A percentile compares a stretch with the other conserved stretches of the same genome.
These are phyloP conservation scores for Hortiboletus flavorubellus DNA, from an alignment of 768 basidiomycete species.

Conservation along the genomic window DNA sequence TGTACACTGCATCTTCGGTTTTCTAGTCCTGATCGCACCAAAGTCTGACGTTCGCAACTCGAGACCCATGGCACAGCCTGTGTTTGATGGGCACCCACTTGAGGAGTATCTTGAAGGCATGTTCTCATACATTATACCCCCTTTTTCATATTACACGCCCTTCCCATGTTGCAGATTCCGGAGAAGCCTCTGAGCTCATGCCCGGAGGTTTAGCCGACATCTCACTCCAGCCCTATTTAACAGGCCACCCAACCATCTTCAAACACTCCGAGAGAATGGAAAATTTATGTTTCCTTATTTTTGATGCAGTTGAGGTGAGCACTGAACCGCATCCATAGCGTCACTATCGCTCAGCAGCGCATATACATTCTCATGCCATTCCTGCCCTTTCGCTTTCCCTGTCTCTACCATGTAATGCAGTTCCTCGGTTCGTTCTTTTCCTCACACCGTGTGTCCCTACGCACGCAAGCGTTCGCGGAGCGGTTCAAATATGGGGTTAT, in stretches of 20 bases:
- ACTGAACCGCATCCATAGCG: constrained; percentile 9
- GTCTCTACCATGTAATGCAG: constrained; percentile 27
- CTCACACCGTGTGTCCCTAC: constrained; percentile 33
- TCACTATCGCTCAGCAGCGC: constrained; percentile 10
- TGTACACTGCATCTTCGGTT: constrained; percentile 17
- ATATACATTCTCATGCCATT: background rate
- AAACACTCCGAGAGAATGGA: constrained; percentile 27
- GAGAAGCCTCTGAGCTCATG: constrained; percentile 53
- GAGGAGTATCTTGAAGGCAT: constrained; percentile 68
- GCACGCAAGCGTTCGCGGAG: constrained; percentile 58
- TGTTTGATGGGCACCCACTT: constrained; percentile 76
- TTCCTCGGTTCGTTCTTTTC: constrained; percentile 36
- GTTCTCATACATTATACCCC: background rate
- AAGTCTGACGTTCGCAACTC: background rate
- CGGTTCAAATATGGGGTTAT: constrained; percentile 84
- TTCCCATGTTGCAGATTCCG: constrained; percentile 45
- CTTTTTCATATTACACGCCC: constrained; percentile 10
- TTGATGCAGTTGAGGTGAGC: constrained; percentile 38
- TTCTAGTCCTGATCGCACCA: constrained; percentile 9
- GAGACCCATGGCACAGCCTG: constrained; percentile 63
- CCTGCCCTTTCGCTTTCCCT: background rate
- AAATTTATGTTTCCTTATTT: constrained; percentile 24
- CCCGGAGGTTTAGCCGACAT: constrained; percentile 50
- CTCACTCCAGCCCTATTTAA: constrained; percentile 19
- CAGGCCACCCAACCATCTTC: constrained; percentile 1